Conservation (phyloP, 139 green algal genomes). For the Tetradesmus obliquus region DNA sequence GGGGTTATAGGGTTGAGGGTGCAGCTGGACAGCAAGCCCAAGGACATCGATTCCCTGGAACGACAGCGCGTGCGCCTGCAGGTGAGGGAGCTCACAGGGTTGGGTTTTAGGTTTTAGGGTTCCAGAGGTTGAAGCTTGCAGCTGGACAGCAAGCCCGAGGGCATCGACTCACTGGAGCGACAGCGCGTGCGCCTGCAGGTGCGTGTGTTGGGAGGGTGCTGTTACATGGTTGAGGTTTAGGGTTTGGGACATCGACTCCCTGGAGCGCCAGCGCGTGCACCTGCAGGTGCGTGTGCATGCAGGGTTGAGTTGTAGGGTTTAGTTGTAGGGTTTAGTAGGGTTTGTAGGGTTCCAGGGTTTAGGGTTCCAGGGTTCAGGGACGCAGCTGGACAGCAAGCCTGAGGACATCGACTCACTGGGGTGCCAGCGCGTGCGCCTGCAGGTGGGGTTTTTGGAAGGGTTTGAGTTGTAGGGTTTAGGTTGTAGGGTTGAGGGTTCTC, state of each 20-base stretch:
- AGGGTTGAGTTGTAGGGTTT: conserved; percentile 29
- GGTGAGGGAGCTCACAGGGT: conserved; percentile 43
- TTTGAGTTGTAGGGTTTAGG: no score
- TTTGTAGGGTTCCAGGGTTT: no score
- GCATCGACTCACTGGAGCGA: conserved; percentile 90
- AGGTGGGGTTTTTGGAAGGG: conserved; percentile 50
- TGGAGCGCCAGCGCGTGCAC: conserved; percentile 78
- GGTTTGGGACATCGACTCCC: conserved; percentile 76
- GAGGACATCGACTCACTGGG: conserved; percentile 90
- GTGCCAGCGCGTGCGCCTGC: conserved; percentile 70
- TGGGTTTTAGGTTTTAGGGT: no score
- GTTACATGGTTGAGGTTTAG: no score
- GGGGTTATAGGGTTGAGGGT: conserved; percentile 59
- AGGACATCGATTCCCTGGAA: conserved; percentile 90
- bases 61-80: conserved; percentile 72
- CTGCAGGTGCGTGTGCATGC: conserved; percentile 59
- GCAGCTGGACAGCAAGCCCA: conserved; percentile 69
- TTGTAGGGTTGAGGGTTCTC: no score
- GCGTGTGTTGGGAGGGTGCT: no score
- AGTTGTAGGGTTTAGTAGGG: no score
- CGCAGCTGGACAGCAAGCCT: conserved; percentile 64
- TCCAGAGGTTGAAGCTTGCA: conserved; percentile 66
- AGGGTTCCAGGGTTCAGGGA: conserved; percentile 43
- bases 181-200: conserved; percentile 69
- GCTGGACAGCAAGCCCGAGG: conserved; percentile 78